These are phyloP conservation scores for Candida odintsovae DNA, from an alignment of 805 yeast species.

Conservation along the genomic window DNA sequence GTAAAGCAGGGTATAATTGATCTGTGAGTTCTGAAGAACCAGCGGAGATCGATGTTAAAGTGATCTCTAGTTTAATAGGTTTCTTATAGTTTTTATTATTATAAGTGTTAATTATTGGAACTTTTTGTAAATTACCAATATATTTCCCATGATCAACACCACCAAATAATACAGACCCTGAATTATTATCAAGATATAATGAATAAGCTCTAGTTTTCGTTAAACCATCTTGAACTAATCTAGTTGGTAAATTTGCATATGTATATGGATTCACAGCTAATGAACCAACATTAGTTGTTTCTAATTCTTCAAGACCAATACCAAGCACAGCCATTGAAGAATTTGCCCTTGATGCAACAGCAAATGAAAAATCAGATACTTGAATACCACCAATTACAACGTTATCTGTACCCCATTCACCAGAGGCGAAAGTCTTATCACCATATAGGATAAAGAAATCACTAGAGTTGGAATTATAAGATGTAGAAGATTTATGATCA, in stretches of 20 bases:
- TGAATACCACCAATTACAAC: slow-evolving; percentile 47
- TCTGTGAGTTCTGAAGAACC: neutral
- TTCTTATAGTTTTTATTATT: slow-evolving; percentile 18
- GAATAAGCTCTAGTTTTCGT: slow-evolving; percentile 56
- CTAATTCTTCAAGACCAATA: slow-evolving; percentile 65
- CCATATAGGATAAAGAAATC: slow-evolving; percentile 43
- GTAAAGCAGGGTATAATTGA: slow-evolving; percentile 27
- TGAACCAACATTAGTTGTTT: slow-evolving; percentile 45
- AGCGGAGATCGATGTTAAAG: slow-evolving; percentile 24
- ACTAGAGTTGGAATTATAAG: slow-evolving; percentile 29
- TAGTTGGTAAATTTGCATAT: slow-evolving; percentile 64
- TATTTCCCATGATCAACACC: slow-evolving; percentile 64
- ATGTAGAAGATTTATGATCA: slow-evolving; percentile 25
- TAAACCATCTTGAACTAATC: slow-evolving; percentile 51
- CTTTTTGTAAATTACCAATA: slow-evolving; percentile 40
- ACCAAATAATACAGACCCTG: slow-evolving; percentile 65
- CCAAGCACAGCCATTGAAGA: slow-evolving; percentile 69
- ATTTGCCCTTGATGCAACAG: slow-evolving; percentile 61
- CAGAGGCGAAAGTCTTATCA: slow-evolving; percentile 34
- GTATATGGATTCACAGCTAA: slow-evolving; percentile 23
- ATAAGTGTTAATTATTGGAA: slow-evolving; percentile 38
- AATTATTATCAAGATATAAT: slow-evolving; percentile 41
- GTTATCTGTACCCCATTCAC: slow-evolving; percentile 43
- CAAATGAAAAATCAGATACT: slow-evolving; percentile 55
- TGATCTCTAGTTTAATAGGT: slow-evolving; percentile 44